Evolutionary conservation across 1,284 basidiomycete species (phyloP).

Genomic region (Cutaneotrichosporon sp.): DNA sequence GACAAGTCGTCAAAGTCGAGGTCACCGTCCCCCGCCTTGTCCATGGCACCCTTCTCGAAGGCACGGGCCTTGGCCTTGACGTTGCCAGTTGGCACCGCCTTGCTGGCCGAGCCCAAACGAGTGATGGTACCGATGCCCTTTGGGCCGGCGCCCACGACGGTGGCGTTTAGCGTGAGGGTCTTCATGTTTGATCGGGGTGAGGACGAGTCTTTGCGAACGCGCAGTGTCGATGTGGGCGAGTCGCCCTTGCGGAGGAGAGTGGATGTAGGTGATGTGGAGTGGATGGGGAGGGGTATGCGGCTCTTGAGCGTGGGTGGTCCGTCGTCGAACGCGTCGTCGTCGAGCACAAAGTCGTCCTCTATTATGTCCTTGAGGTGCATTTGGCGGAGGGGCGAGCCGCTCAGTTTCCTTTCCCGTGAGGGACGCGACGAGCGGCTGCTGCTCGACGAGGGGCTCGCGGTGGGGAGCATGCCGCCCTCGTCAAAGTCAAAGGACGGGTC

Average conservation of each 20-base stretch:
- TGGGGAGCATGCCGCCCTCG: slow-evolving; percentile 23
- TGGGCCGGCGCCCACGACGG: slow-evolving; percentile 38
- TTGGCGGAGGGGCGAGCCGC: slow-evolving; percentile 35
- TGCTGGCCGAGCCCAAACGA: slow-evolving; percentile 23
- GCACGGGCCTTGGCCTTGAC: slow-evolving; percentile 34
- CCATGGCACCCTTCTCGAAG: no score
- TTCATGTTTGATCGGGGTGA: slow-evolving; percentile 22
- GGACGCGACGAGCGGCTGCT: slow-evolving; percentile 24
- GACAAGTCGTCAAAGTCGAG: slow-evolving; percentile 38
- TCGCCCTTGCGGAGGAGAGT: background rate
- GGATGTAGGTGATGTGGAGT: slow-evolving; percentile 1
- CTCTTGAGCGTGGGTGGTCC: slow-evolving; percentile 1
- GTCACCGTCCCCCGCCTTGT: slow-evolving; percentile 34
- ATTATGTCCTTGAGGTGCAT: slow-evolving; percentile 25
- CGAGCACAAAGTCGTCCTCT: slow-evolving; percentile 35
- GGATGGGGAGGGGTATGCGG: background rate
- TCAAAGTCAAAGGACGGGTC: slow-evolving; percentile 45
- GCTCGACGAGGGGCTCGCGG: slow-evolving; percentile 27
- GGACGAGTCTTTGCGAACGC: background rate
- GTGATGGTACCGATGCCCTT: slow-evolving; percentile 46
- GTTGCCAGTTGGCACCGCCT: slow-evolving; percentile 19
- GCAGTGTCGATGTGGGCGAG: slow-evolving; percentile 13
- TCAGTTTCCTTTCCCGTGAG: slow-evolving; percentile 14
- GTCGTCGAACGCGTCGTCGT: slow-evolving; percentile 23
- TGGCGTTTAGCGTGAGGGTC: slow-evolving; percentile 22